Percentiles rank a stretch among this genome's conserved stretches.
These are phyloP conservation scores for Saccharomyces hybrid DNA, from an alignment of 1,139 yeast species.

Conservation along the genomic window DNA sequence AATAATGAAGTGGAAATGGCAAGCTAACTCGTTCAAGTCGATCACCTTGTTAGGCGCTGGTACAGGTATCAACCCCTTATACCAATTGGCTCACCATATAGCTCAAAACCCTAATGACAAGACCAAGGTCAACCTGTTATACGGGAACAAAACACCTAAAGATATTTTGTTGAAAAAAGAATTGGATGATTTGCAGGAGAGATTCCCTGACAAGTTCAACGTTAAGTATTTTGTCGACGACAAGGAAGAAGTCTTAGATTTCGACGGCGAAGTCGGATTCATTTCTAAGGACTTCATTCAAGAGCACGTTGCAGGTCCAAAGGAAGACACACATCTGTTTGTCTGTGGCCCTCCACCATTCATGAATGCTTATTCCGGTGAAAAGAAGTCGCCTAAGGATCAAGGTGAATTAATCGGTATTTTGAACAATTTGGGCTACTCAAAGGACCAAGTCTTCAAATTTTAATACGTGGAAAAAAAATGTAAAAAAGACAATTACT, in stretches of 20 bases:
- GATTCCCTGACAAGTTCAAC: constrained; percentile 67
- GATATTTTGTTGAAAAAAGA: constrained; percentile 76
- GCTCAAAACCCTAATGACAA: constrained; percentile 71
- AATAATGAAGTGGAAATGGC: constrained; percentile 85
- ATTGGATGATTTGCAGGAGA: constrained; percentile 56
- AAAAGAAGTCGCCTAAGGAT: constrained; percentile 46
- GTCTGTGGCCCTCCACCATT: constrained; percentile 91
- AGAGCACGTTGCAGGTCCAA: constrained; percentile 50
- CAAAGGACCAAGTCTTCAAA: constrained; percentile 83
- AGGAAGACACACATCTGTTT: constrained; percentile 60
- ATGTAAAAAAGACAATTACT: neutral
- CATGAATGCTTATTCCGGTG: constrained; percentile 79
- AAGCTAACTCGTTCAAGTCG: constrained; percentile 71
- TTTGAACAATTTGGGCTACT: constrained; percentile 79
- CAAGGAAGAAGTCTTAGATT: constrained; percentile 34
- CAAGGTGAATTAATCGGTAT: constrained; percentile 93
- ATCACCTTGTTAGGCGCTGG: constrained; percentile 92
- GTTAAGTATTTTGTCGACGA: constrained; percentile 76
- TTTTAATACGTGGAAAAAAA: constrained; percentile 40
- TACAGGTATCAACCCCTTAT: constrained; percentile 91
- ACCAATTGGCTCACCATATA: constrained; percentile 68
- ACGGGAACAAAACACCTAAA: constrained; percentile 67
- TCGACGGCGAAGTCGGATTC: constrained; percentile 55
- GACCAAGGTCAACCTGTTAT: constrained; percentile 72
- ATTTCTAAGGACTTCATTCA: constrained; percentile 63